Base-by-base conservation (phyloP, 306 rosid genomes). In the Calophaca sinica region DNA sequence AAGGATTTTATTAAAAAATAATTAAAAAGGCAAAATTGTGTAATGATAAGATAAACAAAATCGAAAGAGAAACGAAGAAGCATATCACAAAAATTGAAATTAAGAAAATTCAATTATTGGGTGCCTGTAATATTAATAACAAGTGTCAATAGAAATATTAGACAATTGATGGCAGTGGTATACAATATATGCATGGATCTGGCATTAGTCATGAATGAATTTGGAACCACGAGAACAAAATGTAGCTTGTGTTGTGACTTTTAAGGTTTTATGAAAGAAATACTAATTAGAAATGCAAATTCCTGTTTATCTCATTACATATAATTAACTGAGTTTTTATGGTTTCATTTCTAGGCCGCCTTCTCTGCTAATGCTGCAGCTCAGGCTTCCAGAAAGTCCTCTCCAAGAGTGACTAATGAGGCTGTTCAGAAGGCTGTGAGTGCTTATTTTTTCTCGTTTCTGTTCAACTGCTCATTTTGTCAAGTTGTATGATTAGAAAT, bases 381-480 rank as follows among this genome's bases (percentile, higher is more conserved):
- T 49, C 91, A 5, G 80, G 91, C 94, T 79, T 87, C 96, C 70
- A 87, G 96, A 20, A 90, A 80, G 76, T 86, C 87, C 49, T 93
- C 98, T 57, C 96, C 98, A 67, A 93, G 98, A 78, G 98, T 93
- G 79, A 90, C 79, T 8, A 88, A 90, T 13, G 98, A 90, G 79
- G 87, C 93, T 70, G 98, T 93, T 57, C 96, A 90, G 74, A 93
- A 88, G 83, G 96, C 96, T 49, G 98, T 93, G 84, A 88, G 98
- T 88, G 79, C 73, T 71, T 72, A 20, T 57, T 8, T 72, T 32
- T 69, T 54, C 39, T 14, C 10, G 5, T 52, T 62, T 72, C 7
- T 41, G 36, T 73, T 81, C 50, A 55, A 62, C 35, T 57, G 26
- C 77, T 41, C 44, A 48, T 73, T 79, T 9, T 20, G 28, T 78